These are phyloP conservation scores for Zymoseptoria pseudotritici DNA, from an alignment of 2,329 filamentous ascomycete species.

Conservation along the genomic window DNA sequence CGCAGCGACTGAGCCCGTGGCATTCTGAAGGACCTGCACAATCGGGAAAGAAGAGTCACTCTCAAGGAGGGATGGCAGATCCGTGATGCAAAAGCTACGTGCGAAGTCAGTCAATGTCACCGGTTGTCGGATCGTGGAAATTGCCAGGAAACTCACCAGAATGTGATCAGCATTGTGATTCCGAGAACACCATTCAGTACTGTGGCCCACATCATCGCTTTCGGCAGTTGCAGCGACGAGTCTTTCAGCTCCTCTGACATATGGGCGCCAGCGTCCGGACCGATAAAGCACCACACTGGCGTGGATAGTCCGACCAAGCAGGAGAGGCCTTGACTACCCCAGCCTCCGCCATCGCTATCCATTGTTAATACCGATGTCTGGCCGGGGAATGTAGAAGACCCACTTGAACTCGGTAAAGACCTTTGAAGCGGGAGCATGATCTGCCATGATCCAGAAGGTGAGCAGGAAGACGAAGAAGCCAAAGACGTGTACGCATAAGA, in stretches of 20 bases:
- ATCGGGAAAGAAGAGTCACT: slow-evolving; percentile 24
- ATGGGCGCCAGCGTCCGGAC: slow-evolving; percentile 32
- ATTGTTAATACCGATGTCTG: slow-evolving; percentile 1
- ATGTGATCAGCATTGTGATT: slow-evolving; percentile 33
- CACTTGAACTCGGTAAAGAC: slow-evolving; percentile 32
- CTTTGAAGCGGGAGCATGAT: slow-evolving; percentile 22
- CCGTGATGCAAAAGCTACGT: slow-evolving; percentile 25
- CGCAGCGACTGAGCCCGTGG: slow-evolving; percentile 24
- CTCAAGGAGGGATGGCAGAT: slow-evolving; percentile 20
- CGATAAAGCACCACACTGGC: slow-evolving; percentile 30
- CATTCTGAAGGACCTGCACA: slow-evolving; percentile 25
- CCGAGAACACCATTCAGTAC: slow-evolving; percentile 30
- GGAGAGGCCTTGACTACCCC: slow-evolving; percentile 35
- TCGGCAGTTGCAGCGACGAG: slow-evolving; percentile 36
- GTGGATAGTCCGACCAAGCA: slow-evolving; percentile 39
- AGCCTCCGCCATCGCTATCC: slow-evolving; percentile 33
- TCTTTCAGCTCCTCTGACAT: slow-evolving; percentile 32
- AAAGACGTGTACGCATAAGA: slow-evolving; percentile 35
- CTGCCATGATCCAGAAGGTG: slow-evolving; percentile 30
- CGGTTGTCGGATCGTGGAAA: not conserved
- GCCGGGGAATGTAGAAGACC: not conserved
- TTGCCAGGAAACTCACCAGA: slow-evolving; percentile 22
- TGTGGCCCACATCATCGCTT: slow-evolving; percentile 38
- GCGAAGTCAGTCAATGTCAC: slow-evolving; percentile 3
- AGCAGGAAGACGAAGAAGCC: slow-evolving; percentile 40